Evolutionary conservation across 176 grass and related monocot genomes (phyloP).

Genomic region (Phyllostachys edulis): DNA sequence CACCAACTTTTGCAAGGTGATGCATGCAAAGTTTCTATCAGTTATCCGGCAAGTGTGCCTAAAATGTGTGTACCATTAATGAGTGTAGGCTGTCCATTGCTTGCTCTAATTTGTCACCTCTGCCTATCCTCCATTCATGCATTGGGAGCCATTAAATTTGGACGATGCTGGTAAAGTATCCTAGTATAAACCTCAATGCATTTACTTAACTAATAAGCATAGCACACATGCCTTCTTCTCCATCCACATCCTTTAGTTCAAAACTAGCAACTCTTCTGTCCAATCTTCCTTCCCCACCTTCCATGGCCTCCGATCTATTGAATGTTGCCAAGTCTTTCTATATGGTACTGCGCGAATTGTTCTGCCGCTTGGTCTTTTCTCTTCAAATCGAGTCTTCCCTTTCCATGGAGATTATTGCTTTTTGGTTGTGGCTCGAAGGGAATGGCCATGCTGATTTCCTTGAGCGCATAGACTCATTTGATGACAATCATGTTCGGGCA

Average conservation of each 20-base stretch:
- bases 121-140: not conserved
- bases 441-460: constrained; percentile 27
- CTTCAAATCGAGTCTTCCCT: constrained; percentile 42
- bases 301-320: constrained; percentile 5
- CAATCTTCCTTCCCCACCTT: not conserved
- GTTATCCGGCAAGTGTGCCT: not conserved
- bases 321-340: not conserved
- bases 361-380: constrained; percentile 42
- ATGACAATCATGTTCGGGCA: not conserved
- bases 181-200: not conserved
- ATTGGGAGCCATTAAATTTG: constrained; percentile 14
- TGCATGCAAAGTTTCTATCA: not conserved
- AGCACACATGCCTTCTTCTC: not conserved
- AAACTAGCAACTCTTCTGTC: not conserved
- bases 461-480: not conserved
- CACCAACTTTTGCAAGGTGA: not conserved
- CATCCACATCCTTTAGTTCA: not conserved
- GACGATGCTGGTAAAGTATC: not conserved
- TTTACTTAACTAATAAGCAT: constrained; percentile 2
- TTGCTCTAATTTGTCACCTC: constrained; percentile 23
- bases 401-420: constrained; percentile 58
- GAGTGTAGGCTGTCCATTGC: constrained; percentile 20
- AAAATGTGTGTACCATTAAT: constrained; percentile 36
- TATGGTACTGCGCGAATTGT: constrained; percentile 32
- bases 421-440: constrained; percentile 61